Evolutionary conservation across 805 yeast genomes (phyloP), one percentile per base, ranked within the genome.

Genomic region (Brettanomyces bruxellensis): DNA sequence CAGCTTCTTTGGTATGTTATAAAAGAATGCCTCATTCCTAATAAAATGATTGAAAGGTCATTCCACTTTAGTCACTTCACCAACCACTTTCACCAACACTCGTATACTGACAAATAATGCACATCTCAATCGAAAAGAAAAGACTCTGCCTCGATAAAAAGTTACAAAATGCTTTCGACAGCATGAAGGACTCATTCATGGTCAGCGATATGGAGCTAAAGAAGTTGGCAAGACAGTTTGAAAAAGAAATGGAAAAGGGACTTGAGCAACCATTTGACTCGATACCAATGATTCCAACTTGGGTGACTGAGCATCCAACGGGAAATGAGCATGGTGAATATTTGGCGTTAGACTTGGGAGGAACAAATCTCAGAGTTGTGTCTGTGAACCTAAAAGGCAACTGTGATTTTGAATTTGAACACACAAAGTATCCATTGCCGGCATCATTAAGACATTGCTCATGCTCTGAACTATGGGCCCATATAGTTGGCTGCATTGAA

Each of bases 261-360:
- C 74, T 85, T 55, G 73, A 82, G 49, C 73, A 76, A 60, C 66
- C 73, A 48, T 91, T 93, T 45, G 95, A 93, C 49, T 83, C 83
- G 65, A 87, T 88, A 60, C 98, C 99, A 51, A 91, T 91, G 98
- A 89, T 84, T 62, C 95, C 95, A 42, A 86, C 95, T 51, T 91
- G 97, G 97, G 97, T 91, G 47, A 72, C 89, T 75, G 95, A 85
- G 60, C 84, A 73, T 72, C 97, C 98, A 54, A 83, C 91, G 44
- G 99, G 99, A 54, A 70, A 79, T 55, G 99, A 91, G 67, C 76
- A 75, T 38, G 99, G 99, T 54, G 82, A 87, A 55, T 91, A 76
- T 67, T 70, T 91, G 62, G 97, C 98, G 45, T 84, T 93, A 50
- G 99, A 91, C 66, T 76, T 91, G 70, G 99, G 99, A 64, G 99